A percentile compares a stretch with the other conserved stretches of the same genome.
Conservation (phyloP, 2,329 filamentous ascomycete genomes). For the Madurella mycetomatis region DNA sequence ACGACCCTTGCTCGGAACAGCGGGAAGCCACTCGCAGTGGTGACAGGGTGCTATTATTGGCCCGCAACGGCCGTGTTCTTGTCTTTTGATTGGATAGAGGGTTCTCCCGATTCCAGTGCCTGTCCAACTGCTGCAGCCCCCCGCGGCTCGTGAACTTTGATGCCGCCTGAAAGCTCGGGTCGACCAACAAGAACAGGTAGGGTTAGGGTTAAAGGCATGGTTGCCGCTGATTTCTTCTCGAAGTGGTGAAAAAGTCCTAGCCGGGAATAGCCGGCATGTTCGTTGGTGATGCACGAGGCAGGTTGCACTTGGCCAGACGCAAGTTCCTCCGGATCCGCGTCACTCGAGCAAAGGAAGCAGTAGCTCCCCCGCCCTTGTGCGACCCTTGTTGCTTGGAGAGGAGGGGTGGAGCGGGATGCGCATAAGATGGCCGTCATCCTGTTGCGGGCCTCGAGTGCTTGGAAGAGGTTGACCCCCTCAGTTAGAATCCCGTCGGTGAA, state of each 20-base stretch:
- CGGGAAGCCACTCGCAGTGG: too few species aligned
- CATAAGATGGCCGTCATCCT: constrained; percentile 18
- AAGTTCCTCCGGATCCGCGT: background rate
- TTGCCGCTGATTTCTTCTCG: constrained; percentile 3
- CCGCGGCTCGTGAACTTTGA: too few species aligned
- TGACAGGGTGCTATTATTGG: too few species aligned
- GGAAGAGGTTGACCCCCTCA: background rate
- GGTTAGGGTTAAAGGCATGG: constrained; percentile 6
- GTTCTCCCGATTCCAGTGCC: too few species aligned
- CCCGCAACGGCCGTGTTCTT: too few species aligned
- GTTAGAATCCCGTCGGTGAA: background rate
- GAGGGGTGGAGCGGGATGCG: constrained; percentile 17
- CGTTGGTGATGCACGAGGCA: background rate
- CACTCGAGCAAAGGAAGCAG: background rate
- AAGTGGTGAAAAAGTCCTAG: constrained; percentile 21
- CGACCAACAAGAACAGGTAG: background rate
- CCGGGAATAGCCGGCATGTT: background rate
- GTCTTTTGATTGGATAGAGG: too few species aligned
- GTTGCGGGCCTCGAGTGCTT: constrained; percentile 1
- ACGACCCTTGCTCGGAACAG: constrained; percentile 1
- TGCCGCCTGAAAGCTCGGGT: too few species aligned
- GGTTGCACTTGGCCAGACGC: background rate
- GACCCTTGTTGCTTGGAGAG: constrained; percentile 11
- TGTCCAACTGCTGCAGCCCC: too few species aligned
- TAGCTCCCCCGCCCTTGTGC: constrained; percentile 12